These are phyloP conservation scores for Maudiozyma serrabonitensis DNA, from an alignment of 805 yeast genomes.

Conservation along the genomic window DNA sequence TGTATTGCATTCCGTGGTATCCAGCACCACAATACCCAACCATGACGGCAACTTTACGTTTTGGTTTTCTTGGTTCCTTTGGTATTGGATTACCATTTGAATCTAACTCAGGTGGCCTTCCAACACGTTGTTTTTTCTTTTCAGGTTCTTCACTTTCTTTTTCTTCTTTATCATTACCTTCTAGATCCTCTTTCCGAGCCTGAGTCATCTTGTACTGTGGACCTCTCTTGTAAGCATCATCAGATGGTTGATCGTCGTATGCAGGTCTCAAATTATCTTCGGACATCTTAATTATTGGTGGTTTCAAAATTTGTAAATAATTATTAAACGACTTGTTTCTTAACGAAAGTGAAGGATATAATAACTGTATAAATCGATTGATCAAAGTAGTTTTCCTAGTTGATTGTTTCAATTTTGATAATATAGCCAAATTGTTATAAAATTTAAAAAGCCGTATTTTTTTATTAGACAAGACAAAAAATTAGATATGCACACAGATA, in stretches of 20 bases:
- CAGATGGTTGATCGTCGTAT: conserved; percentile 31
- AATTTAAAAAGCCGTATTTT: not conserved
- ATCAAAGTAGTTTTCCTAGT: not conserved
- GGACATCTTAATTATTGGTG: conserved; percentile 8
- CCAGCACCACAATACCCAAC: conserved; percentile 96
- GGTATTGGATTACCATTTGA: conserved; percentile 54
- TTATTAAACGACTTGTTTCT: not conserved
- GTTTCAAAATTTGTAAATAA: no score
- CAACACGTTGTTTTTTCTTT: conserved; percentile 18
- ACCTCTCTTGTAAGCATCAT: conserved; percentile 34
- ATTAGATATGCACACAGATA: no score
- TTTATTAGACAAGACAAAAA: no score
- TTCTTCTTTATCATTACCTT: conserved; percentile 6
- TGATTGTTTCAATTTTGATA: not conserved
- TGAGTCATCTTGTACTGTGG: conserved; percentile 30
- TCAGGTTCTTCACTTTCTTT: conserved; percentile 11
- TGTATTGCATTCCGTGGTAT: conserved; percentile 91
- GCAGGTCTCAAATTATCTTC: conserved; percentile 17
- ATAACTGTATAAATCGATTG: no score
- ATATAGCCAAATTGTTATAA: not conserved
- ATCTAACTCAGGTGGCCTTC: conserved; percentile 31
- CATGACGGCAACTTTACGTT: conserved; percentile 81
- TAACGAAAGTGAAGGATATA: not conserved
- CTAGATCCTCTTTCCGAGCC: conserved; percentile 23
- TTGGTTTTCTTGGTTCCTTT: conserved; percentile 60